Conservation (phyloP, 345 rosid species). For the Cardamine chenopodiifolia region DNA sequence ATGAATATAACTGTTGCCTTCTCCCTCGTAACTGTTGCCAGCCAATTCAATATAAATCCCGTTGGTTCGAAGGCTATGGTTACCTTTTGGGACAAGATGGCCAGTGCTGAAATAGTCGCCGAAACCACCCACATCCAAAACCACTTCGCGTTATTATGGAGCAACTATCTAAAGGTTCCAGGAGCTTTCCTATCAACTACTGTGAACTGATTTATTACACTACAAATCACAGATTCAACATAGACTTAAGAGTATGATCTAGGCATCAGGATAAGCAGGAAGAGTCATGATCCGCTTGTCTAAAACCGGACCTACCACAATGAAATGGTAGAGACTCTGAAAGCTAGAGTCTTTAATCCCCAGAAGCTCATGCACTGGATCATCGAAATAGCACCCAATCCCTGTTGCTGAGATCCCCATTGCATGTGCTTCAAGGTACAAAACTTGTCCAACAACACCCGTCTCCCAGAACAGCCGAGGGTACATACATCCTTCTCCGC, state of each 20-base stretch:
- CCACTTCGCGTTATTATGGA: too few species aligned
- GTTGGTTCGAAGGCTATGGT: too few species aligned
- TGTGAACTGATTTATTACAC: background rate
- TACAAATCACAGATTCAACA: background rate
- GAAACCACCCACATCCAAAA: too few species aligned
- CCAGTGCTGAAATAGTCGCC: too few species aligned
- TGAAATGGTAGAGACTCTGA: conserved; percentile 88
- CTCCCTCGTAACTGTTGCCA: too few species aligned
- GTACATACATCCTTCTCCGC: conserved; percentile 78
- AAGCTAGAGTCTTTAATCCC: conserved; percentile 65
- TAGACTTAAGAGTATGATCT: conserved; percentile 3
- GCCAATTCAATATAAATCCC: too few species aligned
- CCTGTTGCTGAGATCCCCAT: conserved; percentile 91
- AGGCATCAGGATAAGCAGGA: conserved; percentile 86
- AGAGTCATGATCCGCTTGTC: conserved; percentile 90
- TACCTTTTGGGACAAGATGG: too few species aligned
- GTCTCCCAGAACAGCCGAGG: conserved; percentile 92
- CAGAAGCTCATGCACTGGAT: conserved; percentile 84
- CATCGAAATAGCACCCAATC: conserved; percentile 91
- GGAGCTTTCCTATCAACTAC: background rate
- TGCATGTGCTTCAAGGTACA: conserved; percentile 92
- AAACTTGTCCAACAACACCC: conserved; percentile 83
- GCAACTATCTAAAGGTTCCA: too few species aligned
- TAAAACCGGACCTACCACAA: conserved; percentile 73
- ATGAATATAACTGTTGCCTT: too few species aligned